These are phyloP conservation scores for Cnidoscolus chayamansa DNA, from an alignment of 441 rosid species.

Conservation along the genomic window DNA sequence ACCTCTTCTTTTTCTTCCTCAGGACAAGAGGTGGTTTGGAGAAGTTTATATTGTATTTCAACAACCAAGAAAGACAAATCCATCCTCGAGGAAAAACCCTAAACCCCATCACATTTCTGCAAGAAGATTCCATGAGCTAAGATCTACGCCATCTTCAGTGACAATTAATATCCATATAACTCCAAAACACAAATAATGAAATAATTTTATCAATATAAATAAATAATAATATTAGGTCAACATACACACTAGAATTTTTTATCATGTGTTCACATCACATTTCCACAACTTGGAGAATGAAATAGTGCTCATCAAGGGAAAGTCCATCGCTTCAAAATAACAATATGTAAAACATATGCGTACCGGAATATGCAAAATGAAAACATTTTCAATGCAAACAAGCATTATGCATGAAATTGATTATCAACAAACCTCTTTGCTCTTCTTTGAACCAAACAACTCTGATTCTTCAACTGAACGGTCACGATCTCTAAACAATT, in stretches of 20 bases:
- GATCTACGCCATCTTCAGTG: neutral
- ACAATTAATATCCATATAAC: neutral
- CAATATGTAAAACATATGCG: neutral
- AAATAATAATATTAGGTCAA: neutral
- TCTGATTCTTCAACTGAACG: constrained; percentile 92
- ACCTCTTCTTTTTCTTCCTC: too few species aligned
- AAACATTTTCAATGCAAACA: constrained; percentile 6
- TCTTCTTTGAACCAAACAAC: constrained; percentile 73
- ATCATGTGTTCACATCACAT: neutral
- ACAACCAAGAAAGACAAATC: too few species aligned
- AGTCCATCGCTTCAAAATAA: neutral
- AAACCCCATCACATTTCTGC: neutral
- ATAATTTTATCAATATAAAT: neutral
- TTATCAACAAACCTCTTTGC: constrained; percentile 56
- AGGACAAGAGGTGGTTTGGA: too few species aligned
- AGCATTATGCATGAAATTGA: constrained; percentile 16
- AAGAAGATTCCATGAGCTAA: neutral
- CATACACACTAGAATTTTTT: neutral
- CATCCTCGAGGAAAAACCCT: neutral
- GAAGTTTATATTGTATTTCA: too few species aligned
- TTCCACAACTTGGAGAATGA: constrained; percentile 5
- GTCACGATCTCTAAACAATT: constrained; percentile 91
- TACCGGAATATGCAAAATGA: neutral
- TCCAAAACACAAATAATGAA: neutral
- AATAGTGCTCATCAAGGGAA: neutral